A percentile compares a stretch with the other conserved stretches of the same genome.
Conservation (phyloP, 1,284 basidiomycete species). For the Porogramme epimiltina region DNA sequence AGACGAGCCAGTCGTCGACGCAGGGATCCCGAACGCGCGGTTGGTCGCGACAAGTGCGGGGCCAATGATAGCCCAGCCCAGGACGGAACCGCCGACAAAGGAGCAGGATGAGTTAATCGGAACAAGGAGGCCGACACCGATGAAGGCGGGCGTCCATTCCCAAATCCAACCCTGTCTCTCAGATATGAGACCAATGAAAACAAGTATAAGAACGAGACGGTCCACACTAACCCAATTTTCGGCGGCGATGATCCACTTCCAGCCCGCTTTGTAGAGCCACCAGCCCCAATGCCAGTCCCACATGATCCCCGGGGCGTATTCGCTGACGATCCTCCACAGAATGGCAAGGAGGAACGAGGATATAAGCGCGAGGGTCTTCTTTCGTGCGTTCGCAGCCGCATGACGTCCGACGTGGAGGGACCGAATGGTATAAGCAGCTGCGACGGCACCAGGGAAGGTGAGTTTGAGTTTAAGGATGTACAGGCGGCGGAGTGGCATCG, state of each 20-base stretch:
- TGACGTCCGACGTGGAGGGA: slow-evolving; percentile 57
- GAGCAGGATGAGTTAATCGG: slow-evolving; percentile 24
- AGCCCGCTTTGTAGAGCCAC: slow-evolving; percentile 29
- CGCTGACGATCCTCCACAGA: slow-evolving; percentile 55
- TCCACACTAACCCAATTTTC: slow-evolving; percentile 23
- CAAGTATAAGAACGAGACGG: not conserved
- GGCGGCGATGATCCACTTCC: slow-evolving; percentile 27
- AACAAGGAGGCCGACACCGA: slow-evolving; percentile 22
- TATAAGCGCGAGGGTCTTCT: slow-evolving; percentile 57
- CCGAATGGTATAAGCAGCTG: slow-evolving; percentile 68
- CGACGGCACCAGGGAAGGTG: slow-evolving; percentile 70
- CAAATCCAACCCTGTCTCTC: slow-evolving; percentile 40
- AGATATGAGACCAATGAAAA: slow-evolving; percentile 25
- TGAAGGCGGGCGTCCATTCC: slow-evolving; percentile 48
- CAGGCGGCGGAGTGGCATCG: slow-evolving; percentile 63
- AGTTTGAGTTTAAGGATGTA: slow-evolving; percentile 70
- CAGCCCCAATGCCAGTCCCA: slow-evolving; percentile 28
- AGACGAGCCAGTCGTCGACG: slow-evolving; percentile 38
- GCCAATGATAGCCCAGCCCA: slow-evolving; percentile 67
- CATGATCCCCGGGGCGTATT: slow-evolving; percentile 61
- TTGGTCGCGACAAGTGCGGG: slow-evolving; percentile 57
- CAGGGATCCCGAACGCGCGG: slow-evolving; percentile 43
- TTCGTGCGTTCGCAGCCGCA: slow-evolving; percentile 53
- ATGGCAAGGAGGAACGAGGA: slow-evolving; percentile 52
- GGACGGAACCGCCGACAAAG: slow-evolving; percentile 59